Percentiles rank a stretch among this genome's conserved stretches.
Conservation (phyloP, 129 eudicot genomes). For the Escallonia rubra region DNA sequence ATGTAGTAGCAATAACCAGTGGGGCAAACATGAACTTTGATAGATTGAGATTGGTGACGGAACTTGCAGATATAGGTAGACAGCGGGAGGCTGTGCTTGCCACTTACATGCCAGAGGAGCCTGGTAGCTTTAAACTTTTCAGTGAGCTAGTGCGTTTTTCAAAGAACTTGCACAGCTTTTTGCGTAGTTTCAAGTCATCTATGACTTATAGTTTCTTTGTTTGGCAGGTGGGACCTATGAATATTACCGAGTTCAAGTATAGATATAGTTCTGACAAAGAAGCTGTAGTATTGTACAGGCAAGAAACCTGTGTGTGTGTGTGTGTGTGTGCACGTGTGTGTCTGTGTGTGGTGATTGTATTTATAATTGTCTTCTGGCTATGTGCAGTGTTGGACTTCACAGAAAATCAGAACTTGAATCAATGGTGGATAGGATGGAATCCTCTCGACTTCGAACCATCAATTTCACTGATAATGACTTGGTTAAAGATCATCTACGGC, state of each 20-base stretch:
- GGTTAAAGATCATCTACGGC: constrained; percentile 95
- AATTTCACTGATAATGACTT: constrained; percentile 79
- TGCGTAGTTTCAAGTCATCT: not conserved
- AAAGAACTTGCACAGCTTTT: not conserved
- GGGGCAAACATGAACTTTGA: constrained; percentile 99
- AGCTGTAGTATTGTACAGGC: constrained; percentile 92
- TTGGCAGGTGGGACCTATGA: constrained; percentile 82
- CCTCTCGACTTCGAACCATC: constrained; percentile 65
- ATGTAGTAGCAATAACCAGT: constrained; percentile 82
- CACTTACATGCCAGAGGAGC: constrained; percentile 83
- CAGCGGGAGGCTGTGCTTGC: constrained; percentile 97
- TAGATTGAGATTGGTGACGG: constrained; percentile 93
- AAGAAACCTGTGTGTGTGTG: constrained; percentile 4
- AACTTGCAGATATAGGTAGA: constrained; percentile 95
- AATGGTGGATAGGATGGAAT: constrained; percentile 78
- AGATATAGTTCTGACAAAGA: constrained; percentile 56
- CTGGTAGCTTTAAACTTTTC: constrained; percentile 80
- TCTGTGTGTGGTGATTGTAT: no score
- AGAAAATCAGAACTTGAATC: constrained; percentile 69
- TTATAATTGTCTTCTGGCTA: constrained; percentile 12
- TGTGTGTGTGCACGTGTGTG: no score
- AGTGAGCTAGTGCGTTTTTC: constrained; percentile 53
- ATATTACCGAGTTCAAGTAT: constrained; percentile 88
- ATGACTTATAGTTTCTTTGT: constrained; percentile 6
- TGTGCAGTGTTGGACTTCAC: constrained; percentile 92